A percentile compares a stretch with the other conserved stretches of the same genome.
phyloP scores from a whole-genome alignment of 129 eudicot species.

The Glebionis coronaria region DNA sequence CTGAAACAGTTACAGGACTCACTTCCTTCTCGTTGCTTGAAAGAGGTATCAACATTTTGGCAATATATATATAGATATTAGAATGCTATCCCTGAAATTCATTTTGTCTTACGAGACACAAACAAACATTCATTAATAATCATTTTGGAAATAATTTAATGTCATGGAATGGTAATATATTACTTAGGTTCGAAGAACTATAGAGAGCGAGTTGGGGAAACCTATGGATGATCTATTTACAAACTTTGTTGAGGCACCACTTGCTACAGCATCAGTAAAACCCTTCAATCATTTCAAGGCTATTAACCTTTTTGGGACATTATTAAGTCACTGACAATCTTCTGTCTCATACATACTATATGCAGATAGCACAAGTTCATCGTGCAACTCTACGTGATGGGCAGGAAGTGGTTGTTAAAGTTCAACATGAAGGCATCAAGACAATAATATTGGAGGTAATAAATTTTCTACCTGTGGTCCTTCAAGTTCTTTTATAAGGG shows the following conservation, averaged over 20 bases:
- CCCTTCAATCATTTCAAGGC: constrained; percentile 6
- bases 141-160: neutral
- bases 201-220: constrained; percentile 66
- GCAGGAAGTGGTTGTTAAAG: constrained; percentile 85
- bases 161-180: neutral
- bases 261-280: constrained; percentile 96
- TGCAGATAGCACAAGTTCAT: constrained; percentile 96
- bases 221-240: constrained; percentile 66
- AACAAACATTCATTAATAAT: no score
- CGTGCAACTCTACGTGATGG: constrained; percentile 82
- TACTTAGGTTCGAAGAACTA: constrained; percentile 59
- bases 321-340: neutral
- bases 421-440: constrained; percentile 91
- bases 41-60: constrained; percentile 50
- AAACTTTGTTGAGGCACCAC: constrained; percentile 55
- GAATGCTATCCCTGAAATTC: neutral
- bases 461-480: constrained; percentile 9
- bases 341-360: neutral
- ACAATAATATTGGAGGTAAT: constrained; percentile 72
- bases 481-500: constrained; percentile 11
- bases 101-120: neutral
- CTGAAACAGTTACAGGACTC: constrained; percentile 84
- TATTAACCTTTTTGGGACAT: neutral
- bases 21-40: constrained; percentile 79
- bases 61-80: neutral